Evolutionary conservation across 352 stramenopile genomes (phyloP), one percentile per base, ranked within the genome.

Genomic region (Phytophthora sp.): DNA sequence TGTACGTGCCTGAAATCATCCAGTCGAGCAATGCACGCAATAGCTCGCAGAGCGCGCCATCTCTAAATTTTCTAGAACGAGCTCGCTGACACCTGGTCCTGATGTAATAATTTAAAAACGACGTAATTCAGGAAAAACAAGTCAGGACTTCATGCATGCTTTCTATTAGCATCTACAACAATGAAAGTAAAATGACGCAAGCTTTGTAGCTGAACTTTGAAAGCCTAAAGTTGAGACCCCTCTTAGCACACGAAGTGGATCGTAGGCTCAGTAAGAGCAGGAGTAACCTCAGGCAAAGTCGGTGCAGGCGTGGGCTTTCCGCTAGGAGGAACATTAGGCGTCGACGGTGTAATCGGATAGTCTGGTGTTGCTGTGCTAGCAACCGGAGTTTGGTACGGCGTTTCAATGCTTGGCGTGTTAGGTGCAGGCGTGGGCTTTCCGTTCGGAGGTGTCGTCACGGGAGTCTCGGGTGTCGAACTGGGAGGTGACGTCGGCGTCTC

Each of bases 241-340:
- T 21, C 45, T 53, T 42, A 53, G 45, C 45, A 53, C 28, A 53
- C 18, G 4, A 53, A 53, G 30, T 53, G 45, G 28, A 39, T 18
- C 6, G 28, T 41, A 13, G 44, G n/a, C 44, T 41, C 27, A 27
- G 27, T 52, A 12, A 28, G 44, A 20, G 23, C 7, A 30, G 41
- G 41, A 18, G 23, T 32, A 10, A 18, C 15, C 37, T 28, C 18
- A 6, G 37, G 37, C n/a, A 17, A 44, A 5, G 37, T 44, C 5
- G 37, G 15, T 11, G n/a, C 35, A 24, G 35, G 17, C 15, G 35
- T 5, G 17, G 28, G 28, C 11, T 32, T 6, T 11, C 11, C 28
- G 11, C 3, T 18, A 15, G 32, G 32, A 2, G 32, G 13, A 7
- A 5, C 13, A 20, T 12, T 39, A 18, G 13, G 13, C 32, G 13